phyloP scores from a whole-genome alignment of 140 eudicot genomes.

The Cichorium intybus region DNA sequence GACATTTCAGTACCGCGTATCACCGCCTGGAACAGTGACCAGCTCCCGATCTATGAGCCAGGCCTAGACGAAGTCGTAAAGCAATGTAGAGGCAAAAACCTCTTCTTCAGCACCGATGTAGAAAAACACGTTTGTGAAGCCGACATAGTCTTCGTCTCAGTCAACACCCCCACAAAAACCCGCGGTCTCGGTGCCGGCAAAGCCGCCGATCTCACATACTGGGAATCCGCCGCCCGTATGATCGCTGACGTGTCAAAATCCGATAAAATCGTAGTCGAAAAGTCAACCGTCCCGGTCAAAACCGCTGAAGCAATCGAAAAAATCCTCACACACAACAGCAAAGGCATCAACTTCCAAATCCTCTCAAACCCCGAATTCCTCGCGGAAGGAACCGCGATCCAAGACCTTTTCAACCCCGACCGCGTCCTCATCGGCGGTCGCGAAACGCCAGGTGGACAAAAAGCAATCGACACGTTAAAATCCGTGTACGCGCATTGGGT shows the following conservation, averaged over 20 bases:
- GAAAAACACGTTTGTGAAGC: slow-evolving; percentile 72
- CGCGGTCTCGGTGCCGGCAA: slow-evolving; percentile 80
- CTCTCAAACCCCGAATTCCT: slow-evolving; percentile 66
- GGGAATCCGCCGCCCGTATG: slow-evolving; percentile 87
- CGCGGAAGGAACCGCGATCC: slow-evolving; percentile 64
- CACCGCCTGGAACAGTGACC: slow-evolving; percentile 73
- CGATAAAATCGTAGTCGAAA: slow-evolving; percentile 65
- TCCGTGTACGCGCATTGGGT: slow-evolving; percentile 67
- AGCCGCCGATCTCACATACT: slow-evolving; percentile 73
- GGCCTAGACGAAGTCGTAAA: slow-evolving; percentile 65
- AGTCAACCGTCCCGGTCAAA: slow-evolving; percentile 77
- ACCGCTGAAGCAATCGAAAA: slow-evolving; percentile 81
- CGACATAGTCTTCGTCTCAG: slow-evolving; percentile 58
- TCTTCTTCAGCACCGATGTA: slow-evolving; percentile 70
- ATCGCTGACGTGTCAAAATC: slow-evolving; percentile 76
- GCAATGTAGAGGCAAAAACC: slow-evolving; percentile 74
- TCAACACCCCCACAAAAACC: slow-evolving; percentile 73
- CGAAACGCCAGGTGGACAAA: slow-evolving; percentile 67
- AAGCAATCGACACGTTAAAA: slow-evolving; percentile 56
- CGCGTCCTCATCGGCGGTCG: slow-evolving; percentile 74
- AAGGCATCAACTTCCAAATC: slow-evolving; percentile 60
- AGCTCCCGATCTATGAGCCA: slow-evolving; percentile 68
- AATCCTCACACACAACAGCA: slow-evolving; percentile 61
- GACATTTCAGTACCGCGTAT: slow-evolving; percentile 65
- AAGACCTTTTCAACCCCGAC: slow-evolving; percentile 56